Evolutionary conservation across 176 grass and related monocot species (phyloP).

Genomic region (Carex cristatella): DNA sequence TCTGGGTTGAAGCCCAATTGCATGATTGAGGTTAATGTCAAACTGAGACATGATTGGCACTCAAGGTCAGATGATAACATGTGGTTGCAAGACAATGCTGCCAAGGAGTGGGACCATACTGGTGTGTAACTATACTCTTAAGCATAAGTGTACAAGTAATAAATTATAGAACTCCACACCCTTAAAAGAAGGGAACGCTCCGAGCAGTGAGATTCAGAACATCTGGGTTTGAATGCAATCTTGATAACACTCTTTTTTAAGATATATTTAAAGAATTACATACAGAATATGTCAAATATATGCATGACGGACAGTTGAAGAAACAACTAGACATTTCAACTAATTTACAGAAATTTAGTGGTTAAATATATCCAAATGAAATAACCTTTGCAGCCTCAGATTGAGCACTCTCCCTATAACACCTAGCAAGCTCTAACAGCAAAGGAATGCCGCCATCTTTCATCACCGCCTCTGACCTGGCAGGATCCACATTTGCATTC

Average conservation of each 20-base stretch:
- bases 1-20: neutral
- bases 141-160: neutral
- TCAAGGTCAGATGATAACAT: neutral
- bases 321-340: slow-evolving; percentile 16
- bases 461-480: slow-evolving; percentile 88
- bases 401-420: slow-evolving; percentile 74
- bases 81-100: neutral
- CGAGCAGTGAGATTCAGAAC: neutral
- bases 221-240: neutral
- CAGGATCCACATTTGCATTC: slow-evolving; percentile 80
- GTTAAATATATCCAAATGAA: slow-evolving; percentile 15
- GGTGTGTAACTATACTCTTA: neutral
- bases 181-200: neutral
- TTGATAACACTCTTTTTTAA: neutral
- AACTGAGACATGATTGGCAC: neutral
- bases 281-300: neutral
- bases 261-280: neutral
- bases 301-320: neutral
- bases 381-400: slow-evolving; percentile 96
- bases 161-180: neutral
- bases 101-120: neutral
- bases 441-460: slow-evolving; percentile 73
- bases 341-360: neutral
- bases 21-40: neutral
- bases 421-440: slow-evolving; percentile 82